Percentiles rank a stretch among this genome's conserved stretches.
Evolutionary conservation across 202 grass and related monocot species (phyloP).

Genomic region (Zizania palustris): DNA sequence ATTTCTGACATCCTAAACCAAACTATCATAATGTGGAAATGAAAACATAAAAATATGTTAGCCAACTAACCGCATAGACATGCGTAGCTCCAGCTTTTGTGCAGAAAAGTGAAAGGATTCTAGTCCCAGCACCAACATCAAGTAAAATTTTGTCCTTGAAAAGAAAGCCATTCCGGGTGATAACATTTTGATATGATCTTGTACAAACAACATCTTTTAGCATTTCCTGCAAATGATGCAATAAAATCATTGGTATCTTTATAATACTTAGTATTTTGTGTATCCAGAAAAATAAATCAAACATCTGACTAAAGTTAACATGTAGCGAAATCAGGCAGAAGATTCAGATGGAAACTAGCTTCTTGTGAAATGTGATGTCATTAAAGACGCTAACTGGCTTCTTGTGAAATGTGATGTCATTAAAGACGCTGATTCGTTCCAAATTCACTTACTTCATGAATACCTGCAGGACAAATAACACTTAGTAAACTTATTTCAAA

Average conservation of each 20-base stretch:
- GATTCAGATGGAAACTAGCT: neutral
- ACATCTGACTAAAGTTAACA: neutral
- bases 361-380: conserved; percentile 7
- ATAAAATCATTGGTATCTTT: neutral
- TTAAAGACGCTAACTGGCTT: conserved; percentile 14
- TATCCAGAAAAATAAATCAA: neutral
- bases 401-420: no score
- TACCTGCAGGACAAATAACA: conserved; percentile 69
- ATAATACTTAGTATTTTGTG: neutral
- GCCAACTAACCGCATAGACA: conserved; percentile 79
- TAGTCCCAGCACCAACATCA: conserved; percentile 92
- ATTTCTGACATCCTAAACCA: conserved; percentile 7
- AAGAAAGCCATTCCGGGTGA: conserved; percentile 83
- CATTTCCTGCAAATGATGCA: conserved; percentile 76
- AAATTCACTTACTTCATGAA: conserved; percentile 88
- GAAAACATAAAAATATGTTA: conserved; percentile 32
- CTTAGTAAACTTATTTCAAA: conserved; percentile 5
- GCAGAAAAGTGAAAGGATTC: conserved; percentile 96
- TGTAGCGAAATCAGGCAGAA: neutral
- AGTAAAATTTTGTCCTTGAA: conserved; percentile 95
- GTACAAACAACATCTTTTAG: conserved; percentile 92
- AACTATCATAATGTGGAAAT: neutral
- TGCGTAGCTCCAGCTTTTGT: conserved; percentile 95
- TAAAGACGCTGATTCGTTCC: conserved; percentile 20
- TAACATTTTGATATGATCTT: conserved; percentile 94